A percentile compares a stretch with the other conserved stretches of the same genome.
These are phyloP conservation scores for Aureobasidium sp. DNA, from an alignment of 2,329 filamentous ascomycete genomes.

Conservation along the genomic window DNA sequence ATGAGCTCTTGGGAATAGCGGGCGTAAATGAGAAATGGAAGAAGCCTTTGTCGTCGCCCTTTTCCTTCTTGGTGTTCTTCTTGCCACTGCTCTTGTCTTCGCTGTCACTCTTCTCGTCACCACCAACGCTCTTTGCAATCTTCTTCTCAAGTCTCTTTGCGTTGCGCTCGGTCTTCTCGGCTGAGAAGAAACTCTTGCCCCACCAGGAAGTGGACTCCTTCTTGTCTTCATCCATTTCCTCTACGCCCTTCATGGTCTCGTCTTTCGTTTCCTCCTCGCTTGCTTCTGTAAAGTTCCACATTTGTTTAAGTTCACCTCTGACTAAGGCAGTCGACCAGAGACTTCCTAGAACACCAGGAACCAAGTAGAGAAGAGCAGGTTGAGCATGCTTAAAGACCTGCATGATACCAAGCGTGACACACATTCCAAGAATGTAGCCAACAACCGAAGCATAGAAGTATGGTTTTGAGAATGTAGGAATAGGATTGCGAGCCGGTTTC, in stretches of 20 bases:
- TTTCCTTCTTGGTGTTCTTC: not conserved
- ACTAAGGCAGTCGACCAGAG: constrained; percentile 67
- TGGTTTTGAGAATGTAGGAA: constrained; percentile 61
- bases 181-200: constrained; percentile 24
- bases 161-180: constrained; percentile 23
- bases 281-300: constrained; percentile 77
- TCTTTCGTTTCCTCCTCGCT: constrained; percentile 30
- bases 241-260: constrained; percentile 12
- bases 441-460: constrained; percentile 74
- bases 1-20: not conserved
- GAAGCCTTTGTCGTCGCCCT: not conserved
- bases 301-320: constrained; percentile 62
- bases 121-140: not conserved
- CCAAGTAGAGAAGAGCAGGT: constrained; percentile 84
- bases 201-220: constrained; percentile 13
- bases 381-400: constrained; percentile 74
- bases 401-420: constrained; percentile 69
- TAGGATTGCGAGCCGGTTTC: constrained; percentile 21
- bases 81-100: not conserved
- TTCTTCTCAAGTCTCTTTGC: constrained; percentile 19
- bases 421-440: constrained; percentile 73
- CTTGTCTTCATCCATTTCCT: constrained; percentile 23
- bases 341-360: constrained; percentile 71
- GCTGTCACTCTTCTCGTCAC: constrained; percentile 9
- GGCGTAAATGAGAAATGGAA: constrained; percentile 11